Percentiles rank a stretch among this genome's conserved stretches.
Conservation (phyloP, 352 stramenopile genomes). For the Phytophthora melonis region DNA sequence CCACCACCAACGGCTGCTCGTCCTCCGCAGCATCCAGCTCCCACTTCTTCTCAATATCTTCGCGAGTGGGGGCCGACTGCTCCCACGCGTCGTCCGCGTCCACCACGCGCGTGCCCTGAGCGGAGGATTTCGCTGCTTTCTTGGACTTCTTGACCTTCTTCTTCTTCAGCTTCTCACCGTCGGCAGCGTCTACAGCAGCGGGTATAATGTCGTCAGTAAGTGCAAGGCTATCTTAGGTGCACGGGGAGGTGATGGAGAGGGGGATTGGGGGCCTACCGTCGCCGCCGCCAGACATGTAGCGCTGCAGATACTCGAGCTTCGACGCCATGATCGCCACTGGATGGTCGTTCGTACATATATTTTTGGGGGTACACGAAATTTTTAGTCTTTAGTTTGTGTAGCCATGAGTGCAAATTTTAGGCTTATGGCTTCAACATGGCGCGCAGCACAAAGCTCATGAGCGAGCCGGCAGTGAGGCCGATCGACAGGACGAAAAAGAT, state of each 20-base stretch:
- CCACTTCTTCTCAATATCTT: constrained; percentile 70
- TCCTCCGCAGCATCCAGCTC: constrained; percentile 65
- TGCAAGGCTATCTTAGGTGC: constrained; percentile 17
- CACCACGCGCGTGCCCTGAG: constrained; percentile 52
- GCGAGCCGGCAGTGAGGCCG: constrained; percentile 71
- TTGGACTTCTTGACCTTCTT: constrained; percentile 70
- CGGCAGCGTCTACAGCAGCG: constrained; percentile 19
- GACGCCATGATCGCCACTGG: constrained; percentile 50
- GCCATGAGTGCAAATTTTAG: constrained; percentile 4
- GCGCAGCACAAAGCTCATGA: constrained; percentile 81
- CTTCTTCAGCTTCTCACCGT: constrained; percentile 71
- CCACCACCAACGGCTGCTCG: constrained; percentile 45
- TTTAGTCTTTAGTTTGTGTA: constrained; percentile 5
- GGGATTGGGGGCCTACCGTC: constrained; percentile 30
- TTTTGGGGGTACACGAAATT: constrained; percentile 12
- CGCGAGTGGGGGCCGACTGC: constrained; percentile 48
- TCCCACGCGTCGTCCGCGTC: constrained; percentile 72
- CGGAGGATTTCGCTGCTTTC: constrained; percentile 41
- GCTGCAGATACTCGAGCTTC: constrained; percentile 86
- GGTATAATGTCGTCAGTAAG: neutral
- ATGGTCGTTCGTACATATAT: neutral
- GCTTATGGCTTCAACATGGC: constrained; percentile 79
- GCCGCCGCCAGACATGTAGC: constrained; percentile 62
- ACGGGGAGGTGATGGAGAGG: neutral
- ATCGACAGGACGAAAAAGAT: constrained; percentile 88